Conservation (phyloP, 2,329 filamentous ascomycete genomes). For the Cercospora sp. region DNA sequence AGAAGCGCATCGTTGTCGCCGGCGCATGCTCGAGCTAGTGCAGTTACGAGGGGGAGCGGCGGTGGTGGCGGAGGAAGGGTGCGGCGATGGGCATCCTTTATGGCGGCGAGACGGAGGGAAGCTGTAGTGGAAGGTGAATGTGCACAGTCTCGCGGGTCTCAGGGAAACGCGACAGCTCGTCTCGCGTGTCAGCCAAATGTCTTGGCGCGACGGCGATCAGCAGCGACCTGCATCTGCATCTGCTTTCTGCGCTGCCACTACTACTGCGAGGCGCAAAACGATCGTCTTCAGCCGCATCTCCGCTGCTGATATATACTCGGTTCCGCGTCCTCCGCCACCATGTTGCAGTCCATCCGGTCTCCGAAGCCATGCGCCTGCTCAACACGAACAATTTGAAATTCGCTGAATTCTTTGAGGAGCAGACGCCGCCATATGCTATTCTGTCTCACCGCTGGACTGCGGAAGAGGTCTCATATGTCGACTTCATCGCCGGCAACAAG, state of each 20-base stretch:
- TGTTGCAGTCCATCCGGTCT: neutral
- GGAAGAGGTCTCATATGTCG: slow-evolving; percentile 27
- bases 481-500: slow-evolving; percentile 14
- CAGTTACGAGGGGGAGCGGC: neutral
- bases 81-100: neutral
- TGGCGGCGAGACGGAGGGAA: neutral
- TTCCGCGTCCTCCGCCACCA: neutral
- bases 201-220: neutral
- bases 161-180: slow-evolving; percentile 1
- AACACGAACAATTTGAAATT: too few relatives aligned
- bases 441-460: slow-evolving; percentile 32
- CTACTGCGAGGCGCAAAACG: neutral
- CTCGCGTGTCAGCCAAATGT: neutral
- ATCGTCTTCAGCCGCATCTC: neutral
- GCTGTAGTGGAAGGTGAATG: neutral
- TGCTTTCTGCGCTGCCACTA: neutral
- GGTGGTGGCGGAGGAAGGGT: neutral
- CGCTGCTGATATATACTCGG: neutral
- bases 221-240: neutral
- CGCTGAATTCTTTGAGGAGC: neutral
- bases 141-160: neutral
- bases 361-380: too few relatives aligned
- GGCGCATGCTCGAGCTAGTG: slow-evolving; percentile 4
- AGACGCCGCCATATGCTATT: slow-evolving; percentile 30
- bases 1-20: slow-evolving; percentile 57